Evolutionary conservation across 331 rosid species (phyloP).

Genomic region (Acacia pycnantha): DNA sequence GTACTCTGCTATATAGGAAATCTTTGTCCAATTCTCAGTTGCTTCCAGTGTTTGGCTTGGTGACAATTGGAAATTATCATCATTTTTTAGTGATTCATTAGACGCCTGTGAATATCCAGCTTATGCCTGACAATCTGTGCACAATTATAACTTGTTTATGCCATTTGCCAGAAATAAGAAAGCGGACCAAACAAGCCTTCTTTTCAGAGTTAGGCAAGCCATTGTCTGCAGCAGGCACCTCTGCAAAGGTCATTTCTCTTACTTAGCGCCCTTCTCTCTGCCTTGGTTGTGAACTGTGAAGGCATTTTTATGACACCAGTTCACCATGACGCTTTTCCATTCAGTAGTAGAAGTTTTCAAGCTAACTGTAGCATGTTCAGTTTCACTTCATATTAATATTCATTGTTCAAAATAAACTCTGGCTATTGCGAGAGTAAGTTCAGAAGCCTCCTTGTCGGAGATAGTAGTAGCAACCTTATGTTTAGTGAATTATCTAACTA

Average conservation of each 20-base stretch:
- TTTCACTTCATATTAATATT: neutral
- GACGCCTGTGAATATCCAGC: neutral
- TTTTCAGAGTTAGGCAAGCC: constrained; percentile 80
- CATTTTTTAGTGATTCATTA: neutral
- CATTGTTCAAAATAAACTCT: neutral
- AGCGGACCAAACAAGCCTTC: constrained; percentile 84
- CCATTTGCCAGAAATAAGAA: constrained; percentile 60
- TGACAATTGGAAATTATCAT: neutral
- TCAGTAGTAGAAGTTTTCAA: neutral
- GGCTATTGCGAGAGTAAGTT: too few relatives aligned
- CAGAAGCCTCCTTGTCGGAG: neutral
- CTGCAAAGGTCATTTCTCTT: constrained; percentile 46
- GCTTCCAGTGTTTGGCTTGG: neutral
- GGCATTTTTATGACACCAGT: neutral
- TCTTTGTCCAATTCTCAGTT: neutral
- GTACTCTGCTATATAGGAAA: too few relatives aligned
- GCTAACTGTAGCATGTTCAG: neutral
- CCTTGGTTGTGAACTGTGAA: neutral
- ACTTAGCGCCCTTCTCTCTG: neutral
- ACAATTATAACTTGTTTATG: constrained; percentile 8
- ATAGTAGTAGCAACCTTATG: too few relatives aligned
- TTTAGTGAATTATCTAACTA: neutral
- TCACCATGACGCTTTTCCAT: neutral
- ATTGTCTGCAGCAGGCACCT: constrained; percentile 22
- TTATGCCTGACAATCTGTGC: neutral